Conservation (phyloP, 2,329 filamentous ascomycete species). For the Microsporum audouinii region DNA sequence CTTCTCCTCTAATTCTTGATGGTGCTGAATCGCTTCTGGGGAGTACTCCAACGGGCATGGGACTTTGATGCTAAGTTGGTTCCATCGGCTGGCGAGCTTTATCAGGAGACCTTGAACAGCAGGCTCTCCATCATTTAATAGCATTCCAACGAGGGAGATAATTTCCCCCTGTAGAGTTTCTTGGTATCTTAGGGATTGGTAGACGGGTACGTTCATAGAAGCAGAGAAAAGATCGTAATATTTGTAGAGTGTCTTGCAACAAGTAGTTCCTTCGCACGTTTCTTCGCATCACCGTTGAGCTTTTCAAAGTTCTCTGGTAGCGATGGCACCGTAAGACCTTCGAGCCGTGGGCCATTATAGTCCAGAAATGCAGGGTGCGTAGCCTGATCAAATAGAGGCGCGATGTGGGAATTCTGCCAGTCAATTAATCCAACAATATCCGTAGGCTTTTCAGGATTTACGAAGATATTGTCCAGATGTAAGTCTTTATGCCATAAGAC, state of each 20-base stretch:
- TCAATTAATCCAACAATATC: slow-evolving; percentile 24
- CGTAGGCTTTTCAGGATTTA: slow-evolving; percentile 19
- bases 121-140: not conserved
- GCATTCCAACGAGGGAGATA: not conserved
- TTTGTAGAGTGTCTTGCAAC: not conserved
- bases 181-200: not conserved
- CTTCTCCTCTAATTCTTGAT: slow-evolving; percentile 5
- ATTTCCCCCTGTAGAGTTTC: not conserved
- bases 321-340: not conserved
- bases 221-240: not conserved
- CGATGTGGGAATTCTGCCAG: slow-evolving; percentile 23
- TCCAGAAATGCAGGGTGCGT: slow-evolving; percentile 5
- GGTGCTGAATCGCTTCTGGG: not conserved
- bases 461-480: slow-evolving; percentile 24
- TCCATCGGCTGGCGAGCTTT: not conserved
- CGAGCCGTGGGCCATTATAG: not conserved
- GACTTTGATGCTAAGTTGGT: not conserved
- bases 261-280: not conserved
- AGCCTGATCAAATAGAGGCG: slow-evolving; percentile 21
- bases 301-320: not conserved
- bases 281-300: not conserved
- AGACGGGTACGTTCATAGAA: not conserved
- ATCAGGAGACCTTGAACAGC: not conserved
- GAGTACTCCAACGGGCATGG: slow-evolving; percentile 2
- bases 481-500: slow-evolving; percentile 22